These are phyloP conservation scores for Aphanomyces euteiches DNA, from an alignment of 352 stramenopile genomes.

Conservation along the genomic window DNA sequence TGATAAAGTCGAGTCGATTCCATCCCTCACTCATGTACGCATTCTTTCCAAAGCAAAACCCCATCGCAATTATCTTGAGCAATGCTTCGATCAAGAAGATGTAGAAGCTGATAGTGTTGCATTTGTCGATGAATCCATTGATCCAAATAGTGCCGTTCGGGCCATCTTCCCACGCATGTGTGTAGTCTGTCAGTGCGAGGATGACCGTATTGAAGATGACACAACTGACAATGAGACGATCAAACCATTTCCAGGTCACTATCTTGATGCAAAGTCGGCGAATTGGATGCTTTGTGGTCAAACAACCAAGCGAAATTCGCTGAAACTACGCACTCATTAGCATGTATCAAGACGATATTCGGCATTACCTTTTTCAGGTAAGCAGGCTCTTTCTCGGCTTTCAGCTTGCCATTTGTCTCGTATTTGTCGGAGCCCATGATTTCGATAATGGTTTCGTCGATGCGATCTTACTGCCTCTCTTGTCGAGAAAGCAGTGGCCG, in stretches of 20 bases:
- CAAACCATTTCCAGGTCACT: conserved; percentile 71
- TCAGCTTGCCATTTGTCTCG: not conserved
- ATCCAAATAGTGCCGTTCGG: conserved; percentile 38
- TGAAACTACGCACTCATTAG: conserved; percentile 5
- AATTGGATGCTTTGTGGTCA: conserved; percentile 13
- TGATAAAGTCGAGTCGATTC: conserved; percentile 89
- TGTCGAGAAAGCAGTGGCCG: not conserved
- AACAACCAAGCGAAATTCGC: conserved; percentile 14
- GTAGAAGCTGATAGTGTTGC: conserved; percentile 51
- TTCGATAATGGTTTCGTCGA: not conserved
- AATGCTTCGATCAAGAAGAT: conserved; percentile 85
- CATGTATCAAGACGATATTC: not conserved
- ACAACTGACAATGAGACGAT: conserved; percentile 79
- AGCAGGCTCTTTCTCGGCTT: not conserved
- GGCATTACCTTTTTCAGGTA: not conserved
- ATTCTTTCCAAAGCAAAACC: conserved; percentile 58
- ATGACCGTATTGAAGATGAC: conserved; percentile 82
- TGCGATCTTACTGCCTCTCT: not conserved
- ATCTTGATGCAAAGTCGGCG: conserved; percentile 12
- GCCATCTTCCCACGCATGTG: conserved; percentile 46
- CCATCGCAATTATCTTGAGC: conserved; percentile 88
- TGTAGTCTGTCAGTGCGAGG: conserved; percentile 74
- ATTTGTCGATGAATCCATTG: conserved; percentile 60
- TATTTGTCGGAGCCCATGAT: conserved; percentile 20
- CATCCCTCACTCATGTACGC: conserved; percentile 84